A percentile compares a stretch with the other conserved stretches of the same genome.
Evolutionary conservation across 225 moss, liverwort and hornwort genomes (phyloP).

Genomic region (Polytrichum formosum): DNA sequence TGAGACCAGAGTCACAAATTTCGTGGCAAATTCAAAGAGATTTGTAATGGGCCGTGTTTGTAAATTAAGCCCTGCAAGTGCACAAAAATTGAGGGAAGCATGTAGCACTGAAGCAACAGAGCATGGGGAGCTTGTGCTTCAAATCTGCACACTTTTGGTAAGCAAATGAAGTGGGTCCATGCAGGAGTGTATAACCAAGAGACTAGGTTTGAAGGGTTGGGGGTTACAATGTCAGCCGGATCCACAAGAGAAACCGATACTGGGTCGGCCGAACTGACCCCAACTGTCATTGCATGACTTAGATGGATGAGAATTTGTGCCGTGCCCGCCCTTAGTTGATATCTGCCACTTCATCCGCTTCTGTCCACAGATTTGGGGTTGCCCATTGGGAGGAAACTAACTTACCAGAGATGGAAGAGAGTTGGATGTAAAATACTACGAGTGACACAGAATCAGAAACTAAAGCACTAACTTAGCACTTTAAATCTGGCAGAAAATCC

Average conservation of each 20-base stretch:
- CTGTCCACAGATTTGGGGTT: too few species aligned
- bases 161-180: background rate
- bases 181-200: constrained; percentile 17
- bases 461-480: too few species aligned
- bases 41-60: background rate
- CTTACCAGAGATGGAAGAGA: too few species aligned
- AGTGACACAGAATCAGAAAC: too few species aligned
- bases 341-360: too few species aligned
- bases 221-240: constrained; percentile 35
- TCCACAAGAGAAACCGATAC: constrained; percentile 13
- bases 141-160: background rate
- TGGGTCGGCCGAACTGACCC: constrained; percentile 44
- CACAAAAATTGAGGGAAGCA: too few species aligned
- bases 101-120: background rate
- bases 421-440: too few species aligned
- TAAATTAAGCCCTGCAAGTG: too few species aligned
- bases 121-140: background rate
- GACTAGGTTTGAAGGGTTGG: constrained; percentile 13
- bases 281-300: constrained; percentile 34
- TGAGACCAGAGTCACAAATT: too few species aligned
- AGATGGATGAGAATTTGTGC: background rate
- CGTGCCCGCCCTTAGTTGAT: background rate
- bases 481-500: too few species aligned
- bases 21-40: background rate
- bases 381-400: too few species aligned